Base-by-base conservation (phyloP, 805 yeast genomes). In the Lachancea nothofagi region DNA sequence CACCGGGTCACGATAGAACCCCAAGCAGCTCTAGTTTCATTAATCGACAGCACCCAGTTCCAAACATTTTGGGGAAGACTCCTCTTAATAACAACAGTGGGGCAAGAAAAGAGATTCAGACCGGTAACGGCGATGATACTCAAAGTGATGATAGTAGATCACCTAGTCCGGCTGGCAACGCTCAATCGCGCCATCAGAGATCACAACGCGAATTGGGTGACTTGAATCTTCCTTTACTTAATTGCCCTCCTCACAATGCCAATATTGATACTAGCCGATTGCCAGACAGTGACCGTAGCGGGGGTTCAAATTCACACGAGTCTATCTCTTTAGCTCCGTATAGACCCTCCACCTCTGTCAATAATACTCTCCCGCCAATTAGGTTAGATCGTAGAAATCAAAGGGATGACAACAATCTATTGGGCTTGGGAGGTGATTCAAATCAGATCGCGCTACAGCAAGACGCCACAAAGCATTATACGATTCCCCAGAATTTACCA, bases 31-130 rank as follows among this genome's bases (percentile, higher is more conserved):
- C 47, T 9, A 36, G 39, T 8, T 51, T 41, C 32, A 37, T 40
- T 28, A 32, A 32, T 20, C 45, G 45, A 15, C 46, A 40, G 23
- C 41, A 35, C 20, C 41, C 36, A 23, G 37, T 51, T 4, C 55
- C 59, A 7, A 50, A 49, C 32, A 33, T 53, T 7, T 33, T 53
- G 8, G 57, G 53, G 2, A 51, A 45, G 22, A 44, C 55, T 0
- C 53, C 55, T 3, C 34, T 52, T 8, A 49, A 47, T 29, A 22
- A 32, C 27, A 28, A 21, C 13, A 29, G 14, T 12, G 20, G 23
- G 6, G 27, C n/a, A 2, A 7, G 10, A 5, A 12, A 15, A 5
- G 26, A 15, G 10, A 7, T 10, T 15, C 26, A 31, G 4, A 10
- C 22, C 13, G 17, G 5, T 2, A 18, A 13, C 7, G 19, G 13